These are phyloP conservation scores for Talaromyces stipitatus DNA, from an alignment of 495 filamentous ascomycete genomes.

Conservation along the genomic window DNA sequence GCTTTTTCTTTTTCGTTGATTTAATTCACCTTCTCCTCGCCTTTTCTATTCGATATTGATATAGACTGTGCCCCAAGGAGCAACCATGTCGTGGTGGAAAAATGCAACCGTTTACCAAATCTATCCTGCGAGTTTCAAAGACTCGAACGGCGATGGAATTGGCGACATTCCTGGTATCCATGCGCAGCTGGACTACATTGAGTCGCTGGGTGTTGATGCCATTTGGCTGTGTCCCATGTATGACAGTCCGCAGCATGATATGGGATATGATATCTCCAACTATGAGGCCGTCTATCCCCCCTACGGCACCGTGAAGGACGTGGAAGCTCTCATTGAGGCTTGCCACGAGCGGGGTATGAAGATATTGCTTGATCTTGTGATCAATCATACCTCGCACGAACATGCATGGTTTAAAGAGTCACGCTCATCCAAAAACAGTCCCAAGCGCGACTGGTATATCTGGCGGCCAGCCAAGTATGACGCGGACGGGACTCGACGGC, in stretches of 20 bases:
- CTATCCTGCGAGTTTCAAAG: slow-evolving; percentile 32
- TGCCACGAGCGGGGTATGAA: slow-evolving; percentile 44
- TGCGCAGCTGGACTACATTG: slow-evolving; percentile 50
- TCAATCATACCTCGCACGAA: slow-evolving; percentile 53
- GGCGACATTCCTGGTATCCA: slow-evolving; percentile 57
- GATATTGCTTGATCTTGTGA: slow-evolving; percentile 49
- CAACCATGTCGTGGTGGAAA: slow-evolving; percentile 27
- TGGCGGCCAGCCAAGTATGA: slow-evolving; percentile 46
- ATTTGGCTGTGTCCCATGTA: slow-evolving; percentile 37
- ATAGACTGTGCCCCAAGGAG: background rate
- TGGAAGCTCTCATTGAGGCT: slow-evolving; percentile 42
- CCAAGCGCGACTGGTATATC: slow-evolving; percentile 56
- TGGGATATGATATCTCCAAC: slow-evolving; percentile 52
- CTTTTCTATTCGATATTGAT: background rate
- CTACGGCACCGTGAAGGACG: slow-evolving; percentile 49
- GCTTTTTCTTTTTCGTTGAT: background rate
- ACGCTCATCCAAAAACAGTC: slow-evolving; percentile 30
- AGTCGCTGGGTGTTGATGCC: slow-evolving; percentile 30
- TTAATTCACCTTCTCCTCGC: background rate
- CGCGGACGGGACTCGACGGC: slow-evolving; percentile 39
- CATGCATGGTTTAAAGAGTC: slow-evolving; percentile 52
- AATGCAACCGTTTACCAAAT: slow-evolving; percentile 34
- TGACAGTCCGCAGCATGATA: slow-evolving; percentile 46
- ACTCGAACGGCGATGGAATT: slow-evolving; percentile 32
- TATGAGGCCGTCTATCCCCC: slow-evolving; percentile 47